phyloP scores from a whole-genome alignment of 495 filamentous ascomycete species.

The Penicillium simplicissimum region DNA sequence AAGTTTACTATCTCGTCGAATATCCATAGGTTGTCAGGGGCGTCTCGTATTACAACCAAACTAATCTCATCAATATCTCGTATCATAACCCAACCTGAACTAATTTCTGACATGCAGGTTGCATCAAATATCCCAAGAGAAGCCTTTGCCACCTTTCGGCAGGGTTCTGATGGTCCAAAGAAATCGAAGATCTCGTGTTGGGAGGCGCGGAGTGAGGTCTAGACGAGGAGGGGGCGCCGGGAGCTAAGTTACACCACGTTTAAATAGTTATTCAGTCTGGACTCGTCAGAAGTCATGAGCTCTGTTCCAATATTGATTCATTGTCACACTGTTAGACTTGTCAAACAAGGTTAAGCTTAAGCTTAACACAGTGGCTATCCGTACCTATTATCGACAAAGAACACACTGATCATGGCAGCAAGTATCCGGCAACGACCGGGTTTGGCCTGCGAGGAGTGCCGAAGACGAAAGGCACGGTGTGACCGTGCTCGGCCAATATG shows the following conservation, averaged over 20 bases:
- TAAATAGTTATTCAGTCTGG: not conserved
- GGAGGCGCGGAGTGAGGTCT: not conserved
- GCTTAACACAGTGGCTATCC: too few relatives aligned
- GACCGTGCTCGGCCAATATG: conserved; percentile 20
- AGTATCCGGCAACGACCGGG: conserved; percentile 13
- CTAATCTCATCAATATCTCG: not conserved
- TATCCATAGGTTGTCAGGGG: too few relatives aligned
- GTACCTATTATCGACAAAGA: not conserved
- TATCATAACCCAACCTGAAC: not conserved
- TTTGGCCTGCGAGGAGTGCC: conserved; percentile 25
- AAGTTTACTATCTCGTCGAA: not conserved
- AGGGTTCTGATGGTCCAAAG: not conserved
- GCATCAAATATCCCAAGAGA: not conserved
- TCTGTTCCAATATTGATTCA: not conserved
- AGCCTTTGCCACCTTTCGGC: not conserved
- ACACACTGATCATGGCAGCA: not conserved
- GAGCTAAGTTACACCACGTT: not conserved
- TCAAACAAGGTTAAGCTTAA: not conserved
- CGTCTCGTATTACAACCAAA: not conserved
- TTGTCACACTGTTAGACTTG: not conserved
- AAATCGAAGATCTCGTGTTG: not conserved
- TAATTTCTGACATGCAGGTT: conserved; percentile 1
- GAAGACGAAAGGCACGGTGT: conserved; percentile 22
- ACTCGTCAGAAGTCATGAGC: not conserved
- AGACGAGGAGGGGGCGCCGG: not conserved